phyloP scores from a whole-genome alignment of 2,329 filamentous ascomycete species.

The Monilinia fructigena region DNA sequence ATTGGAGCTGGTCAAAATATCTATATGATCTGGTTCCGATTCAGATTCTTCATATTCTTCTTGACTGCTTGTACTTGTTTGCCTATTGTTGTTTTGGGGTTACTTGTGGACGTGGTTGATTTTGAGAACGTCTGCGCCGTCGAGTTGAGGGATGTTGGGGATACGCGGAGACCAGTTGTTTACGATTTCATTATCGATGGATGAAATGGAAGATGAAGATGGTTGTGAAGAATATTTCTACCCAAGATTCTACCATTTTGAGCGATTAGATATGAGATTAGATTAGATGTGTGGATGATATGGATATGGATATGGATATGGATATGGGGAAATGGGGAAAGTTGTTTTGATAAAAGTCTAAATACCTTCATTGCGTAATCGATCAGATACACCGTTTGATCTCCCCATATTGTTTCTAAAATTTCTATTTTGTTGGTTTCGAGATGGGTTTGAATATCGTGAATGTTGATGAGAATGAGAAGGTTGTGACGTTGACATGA shows the following conservation, averaged over 20 bases:
- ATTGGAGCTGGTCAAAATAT: conserved; percentile 56
- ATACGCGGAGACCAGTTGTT: conserved; percentile 84
- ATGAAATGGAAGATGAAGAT: conserved; percentile 90
- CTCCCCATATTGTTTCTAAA: conserved; percentile 23
- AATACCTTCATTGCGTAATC: conserved; percentile 37
- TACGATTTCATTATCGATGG: conserved; percentile 81
- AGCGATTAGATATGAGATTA: conserved; percentile 15
- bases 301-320: not conserved
- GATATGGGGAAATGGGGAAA: not conserved
- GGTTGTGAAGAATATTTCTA: conserved; percentile 90
- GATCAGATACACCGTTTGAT: conserved; percentile 29
- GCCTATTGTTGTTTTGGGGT: conserved; percentile 44
- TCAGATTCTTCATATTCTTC: conserved; percentile 95
- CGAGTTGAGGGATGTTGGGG: conserved; percentile 59
- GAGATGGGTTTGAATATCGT: conserved; percentile 4
- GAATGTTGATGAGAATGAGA: conserved; percentile 19
- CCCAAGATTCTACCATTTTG: conserved; percentile 75
- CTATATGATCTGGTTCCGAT: conserved; percentile 71
- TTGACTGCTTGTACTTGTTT: conserved; percentile 68
- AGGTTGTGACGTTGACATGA: conserved; percentile 23
- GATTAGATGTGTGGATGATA: conserved; percentile 28
- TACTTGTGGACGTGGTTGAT: conserved; percentile 16
- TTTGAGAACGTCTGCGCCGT: conserved; percentile 51
- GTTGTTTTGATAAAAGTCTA: not conserved
- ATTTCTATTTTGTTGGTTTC: conserved; percentile 19